Conservation (phyloP, 345 rosid genomes). For the Microcos paniculata region DNA sequence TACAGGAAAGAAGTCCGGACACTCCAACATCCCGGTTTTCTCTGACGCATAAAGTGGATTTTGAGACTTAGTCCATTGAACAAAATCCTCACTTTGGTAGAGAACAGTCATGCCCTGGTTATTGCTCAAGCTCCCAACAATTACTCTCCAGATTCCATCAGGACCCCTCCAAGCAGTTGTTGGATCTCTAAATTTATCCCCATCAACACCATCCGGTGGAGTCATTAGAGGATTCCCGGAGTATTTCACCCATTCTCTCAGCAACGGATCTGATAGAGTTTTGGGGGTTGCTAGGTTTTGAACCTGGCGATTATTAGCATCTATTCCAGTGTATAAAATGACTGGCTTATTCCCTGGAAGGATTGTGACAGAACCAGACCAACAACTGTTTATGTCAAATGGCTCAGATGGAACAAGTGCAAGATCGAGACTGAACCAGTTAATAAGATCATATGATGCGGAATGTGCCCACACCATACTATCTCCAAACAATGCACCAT, state of each 20-base stretch:
- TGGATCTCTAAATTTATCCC: conserved; percentile 60
- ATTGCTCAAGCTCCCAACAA: conserved; percentile 35
- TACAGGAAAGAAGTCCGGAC: conserved; percentile 66
- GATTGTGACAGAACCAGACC: conserved; percentile 71
- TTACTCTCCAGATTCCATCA: conserved; percentile 44
- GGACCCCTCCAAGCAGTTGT: conserved; percentile 57
- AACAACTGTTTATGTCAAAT: conserved; percentile 59
- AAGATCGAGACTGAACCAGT: conserved; percentile 57
- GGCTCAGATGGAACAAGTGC: conserved; percentile 58
- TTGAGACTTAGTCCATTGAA: conserved; percentile 34
- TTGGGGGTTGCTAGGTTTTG: conserved; percentile 61
- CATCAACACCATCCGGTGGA: conserved; percentile 40
- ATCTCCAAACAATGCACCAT: conserved; percentile 46
- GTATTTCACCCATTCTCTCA: conserved; percentile 58
- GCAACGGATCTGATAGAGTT: conserved; percentile 59
- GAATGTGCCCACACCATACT: conserved; percentile 69
- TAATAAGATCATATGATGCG: conserved; percentile 61
- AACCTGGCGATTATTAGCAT: conserved; percentile 39
- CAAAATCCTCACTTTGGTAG: conserved; percentile 51
- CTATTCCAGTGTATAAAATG: conserved; percentile 60
- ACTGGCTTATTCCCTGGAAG: conserved; percentile 57
- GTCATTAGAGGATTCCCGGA: conserved; percentile 51
- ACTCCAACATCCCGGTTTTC: conserved; percentile 66
- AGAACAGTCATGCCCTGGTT: conserved; percentile 42
- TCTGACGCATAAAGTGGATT: conserved; percentile 34